These are phyloP conservation scores for Polychytrium aggregatum DNA, from an alignment of 192 early-diverging fungal genomes.

Conservation along the genomic window DNA sequence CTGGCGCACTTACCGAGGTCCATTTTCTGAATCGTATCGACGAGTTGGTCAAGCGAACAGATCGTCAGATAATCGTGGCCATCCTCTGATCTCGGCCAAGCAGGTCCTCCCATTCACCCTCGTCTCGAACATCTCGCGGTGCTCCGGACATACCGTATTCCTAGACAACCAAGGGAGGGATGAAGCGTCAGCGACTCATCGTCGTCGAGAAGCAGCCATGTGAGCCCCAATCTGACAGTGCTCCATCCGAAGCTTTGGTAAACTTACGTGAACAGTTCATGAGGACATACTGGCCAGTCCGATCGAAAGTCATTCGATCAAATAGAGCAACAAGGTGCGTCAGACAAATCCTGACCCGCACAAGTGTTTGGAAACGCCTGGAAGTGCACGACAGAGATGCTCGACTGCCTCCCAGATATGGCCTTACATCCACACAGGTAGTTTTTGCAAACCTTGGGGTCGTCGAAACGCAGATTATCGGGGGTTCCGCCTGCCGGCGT, in stretches of 20 bases:
- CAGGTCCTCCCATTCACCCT: too few relatives aligned
- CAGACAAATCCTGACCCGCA: not conserved
- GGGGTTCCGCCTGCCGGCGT: slow-evolving; percentile 21
- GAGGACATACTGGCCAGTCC: slow-evolving; percentile 17
- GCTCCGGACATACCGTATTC: not conserved
- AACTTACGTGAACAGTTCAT: slow-evolving; percentile 39
- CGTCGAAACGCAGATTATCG: slow-evolving; percentile 29
- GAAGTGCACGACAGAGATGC: too few relatives aligned
- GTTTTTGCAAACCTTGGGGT: slow-evolving; percentile 28
- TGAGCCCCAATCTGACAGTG: too few relatives aligned
- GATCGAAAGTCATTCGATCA: not conserved
- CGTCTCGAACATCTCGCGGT: not conserved
- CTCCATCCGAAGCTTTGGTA: too few relatives aligned
- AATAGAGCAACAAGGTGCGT: not conserved
- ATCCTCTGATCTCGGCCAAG: too few relatives aligned
- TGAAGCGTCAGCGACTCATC: too few relatives aligned
- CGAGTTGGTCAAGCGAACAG: slow-evolving; percentile 2
- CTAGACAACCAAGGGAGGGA: not conserved
- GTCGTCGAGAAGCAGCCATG: too few relatives aligned
- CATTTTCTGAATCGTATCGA: slow-evolving; percentile 24
- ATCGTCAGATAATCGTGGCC: too few relatives aligned
- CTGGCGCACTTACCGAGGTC: too few relatives aligned
- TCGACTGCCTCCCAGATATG: too few relatives aligned
- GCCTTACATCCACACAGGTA: slow-evolving; percentile 34
- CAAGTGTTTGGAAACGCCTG: not conserved